Percentiles rank a stretch among this genome's conserved stretches.
Evolutionary conservation across 2,329 filamentous ascomycete species (phyloP).

Genomic region (Monosporascus ibericus): DNA sequence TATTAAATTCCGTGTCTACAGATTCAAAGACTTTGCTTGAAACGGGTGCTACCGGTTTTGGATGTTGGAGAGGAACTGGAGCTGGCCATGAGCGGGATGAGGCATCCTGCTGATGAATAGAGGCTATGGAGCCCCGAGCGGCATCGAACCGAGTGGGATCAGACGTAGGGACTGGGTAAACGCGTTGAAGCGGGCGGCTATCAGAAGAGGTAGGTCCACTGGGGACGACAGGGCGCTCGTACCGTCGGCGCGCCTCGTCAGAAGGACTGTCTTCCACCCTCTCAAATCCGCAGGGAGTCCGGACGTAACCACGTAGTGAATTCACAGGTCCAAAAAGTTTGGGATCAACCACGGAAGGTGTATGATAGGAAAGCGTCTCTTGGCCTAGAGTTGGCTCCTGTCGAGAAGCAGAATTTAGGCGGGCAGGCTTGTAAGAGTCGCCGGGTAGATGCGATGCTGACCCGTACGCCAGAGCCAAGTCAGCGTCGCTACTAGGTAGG

Average conservation of each 20-base stretch:
- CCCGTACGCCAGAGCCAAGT: not conserved
- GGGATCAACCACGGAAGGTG: conserved; percentile 48
- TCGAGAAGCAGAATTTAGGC: not conserved
- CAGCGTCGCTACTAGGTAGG: conserved; percentile 8
- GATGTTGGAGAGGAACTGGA: conserved; percentile 72
- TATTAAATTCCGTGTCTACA: conserved; percentile 31
- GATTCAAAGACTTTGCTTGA: conserved; percentile 61
- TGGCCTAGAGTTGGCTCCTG: conserved; percentile 12
- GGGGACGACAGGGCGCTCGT: conserved; percentile 28
- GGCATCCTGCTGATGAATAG: conserved; percentile 31
- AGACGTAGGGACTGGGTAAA: conserved; percentile 60
- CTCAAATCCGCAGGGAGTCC: conserved; percentile 50
- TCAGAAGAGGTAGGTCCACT: conserved; percentile 31
- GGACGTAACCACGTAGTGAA: conserved; percentile 52
- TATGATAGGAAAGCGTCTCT: conserved; percentile 22
- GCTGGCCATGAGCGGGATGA: conserved; percentile 43
- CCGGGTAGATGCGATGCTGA: conserved; percentile 13
- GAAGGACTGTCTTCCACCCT: conserved; percentile 27
- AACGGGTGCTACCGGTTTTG: conserved; percentile 71
- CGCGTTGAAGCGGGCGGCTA: conserved; percentile 47
- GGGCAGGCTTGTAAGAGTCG: not conserved
- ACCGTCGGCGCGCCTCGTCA: conserved; percentile 23
- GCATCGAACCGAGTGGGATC: conserved; percentile 60
- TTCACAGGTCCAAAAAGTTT: conserved; percentile 54
- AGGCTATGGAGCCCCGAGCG: conserved; percentile 41